These are phyloP conservation scores for Exophiala viscosa DNA, from an alignment of 2,329 filamentous ascomycete species.

Conservation along the genomic window DNA sequence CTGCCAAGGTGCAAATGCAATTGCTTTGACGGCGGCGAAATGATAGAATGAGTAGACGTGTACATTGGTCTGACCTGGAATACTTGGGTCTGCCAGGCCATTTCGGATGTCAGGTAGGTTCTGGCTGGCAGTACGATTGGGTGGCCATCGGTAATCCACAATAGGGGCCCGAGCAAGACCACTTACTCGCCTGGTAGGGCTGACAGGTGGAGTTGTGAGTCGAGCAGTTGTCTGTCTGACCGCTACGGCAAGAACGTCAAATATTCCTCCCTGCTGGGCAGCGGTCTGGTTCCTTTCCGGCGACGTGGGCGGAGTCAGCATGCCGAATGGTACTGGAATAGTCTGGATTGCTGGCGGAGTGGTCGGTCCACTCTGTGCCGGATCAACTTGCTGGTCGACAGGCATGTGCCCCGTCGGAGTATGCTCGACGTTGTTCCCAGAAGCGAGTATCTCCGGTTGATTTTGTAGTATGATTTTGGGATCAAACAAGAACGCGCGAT, in stretches of 20 bases:
- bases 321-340: neutral
- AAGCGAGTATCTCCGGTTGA: conserved; percentile 3
- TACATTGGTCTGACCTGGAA: conserved; percentile 30
- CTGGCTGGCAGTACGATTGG: neutral
- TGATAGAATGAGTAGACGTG: conserved; percentile 74
- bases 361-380: neutral
- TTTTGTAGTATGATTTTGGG: conserved; percentile 53
- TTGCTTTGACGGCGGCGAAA: conserved; percentile 87
- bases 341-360: conserved; percentile 12
- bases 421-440: conserved; percentile 3
- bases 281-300: neutral
- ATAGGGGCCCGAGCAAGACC: neutral
- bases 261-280: neutral
- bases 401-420: neutral
- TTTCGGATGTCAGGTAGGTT: conserved; percentile 13
- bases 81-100: conserved; percentile 19
- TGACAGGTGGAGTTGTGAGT: neutral
- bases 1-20: conserved; percentile 95
- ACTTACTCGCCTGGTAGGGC: neutral
- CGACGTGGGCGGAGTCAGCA: neutral
- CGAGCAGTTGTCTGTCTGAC: neutral
- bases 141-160: neutral
- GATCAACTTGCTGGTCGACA: neutral
- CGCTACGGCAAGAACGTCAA: neutral
- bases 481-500: conserved; percentile 78